Percentiles rank a stretch among this genome's conserved stretches.
Evolutionary conservation across 345 rosid genomes (phyloP).

Genomic region (Psidium guajava): DNA sequence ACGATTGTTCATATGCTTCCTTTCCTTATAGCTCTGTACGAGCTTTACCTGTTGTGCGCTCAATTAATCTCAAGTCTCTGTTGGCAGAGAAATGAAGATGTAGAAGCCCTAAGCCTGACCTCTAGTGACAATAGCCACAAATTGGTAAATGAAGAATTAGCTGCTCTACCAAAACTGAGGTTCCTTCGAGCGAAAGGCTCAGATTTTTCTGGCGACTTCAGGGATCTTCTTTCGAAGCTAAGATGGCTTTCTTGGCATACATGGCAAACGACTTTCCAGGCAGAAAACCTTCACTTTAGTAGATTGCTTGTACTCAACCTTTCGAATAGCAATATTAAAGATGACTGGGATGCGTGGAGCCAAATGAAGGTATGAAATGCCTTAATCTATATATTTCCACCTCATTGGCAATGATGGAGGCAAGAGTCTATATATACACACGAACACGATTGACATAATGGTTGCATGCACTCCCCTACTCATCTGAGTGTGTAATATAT

Average conservation of each 20-base stretch:
- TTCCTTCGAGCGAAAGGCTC: neutral
- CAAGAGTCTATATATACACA: no score
- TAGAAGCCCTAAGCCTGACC: neutral
- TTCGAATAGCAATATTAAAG: neutral
- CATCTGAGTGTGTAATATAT: neutral
- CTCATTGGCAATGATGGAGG: no score
- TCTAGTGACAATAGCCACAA: no score
- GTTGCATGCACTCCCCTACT: no score
- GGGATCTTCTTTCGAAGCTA: neutral
- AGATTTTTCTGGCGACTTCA: neutral
- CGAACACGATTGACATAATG: no score
- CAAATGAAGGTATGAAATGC: neutral
- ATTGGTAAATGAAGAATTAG: no score
- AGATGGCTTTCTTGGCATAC: slow-evolving; percentile 10
- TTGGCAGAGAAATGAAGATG: neutral
- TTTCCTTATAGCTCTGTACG: no score
- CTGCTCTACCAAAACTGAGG: neutral
- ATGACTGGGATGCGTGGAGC: neutral
- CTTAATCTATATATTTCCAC: neutral
- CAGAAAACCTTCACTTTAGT: neutral
- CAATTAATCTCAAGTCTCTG: neutral
- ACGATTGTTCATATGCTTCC: neutral
- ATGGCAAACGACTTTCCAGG: neutral
- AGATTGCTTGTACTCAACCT: neutral
- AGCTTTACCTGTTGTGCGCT: no score